Conservation (phyloP, 2,329 filamentous ascomycete species). For the Stachybotrys echinatus region DNA sequence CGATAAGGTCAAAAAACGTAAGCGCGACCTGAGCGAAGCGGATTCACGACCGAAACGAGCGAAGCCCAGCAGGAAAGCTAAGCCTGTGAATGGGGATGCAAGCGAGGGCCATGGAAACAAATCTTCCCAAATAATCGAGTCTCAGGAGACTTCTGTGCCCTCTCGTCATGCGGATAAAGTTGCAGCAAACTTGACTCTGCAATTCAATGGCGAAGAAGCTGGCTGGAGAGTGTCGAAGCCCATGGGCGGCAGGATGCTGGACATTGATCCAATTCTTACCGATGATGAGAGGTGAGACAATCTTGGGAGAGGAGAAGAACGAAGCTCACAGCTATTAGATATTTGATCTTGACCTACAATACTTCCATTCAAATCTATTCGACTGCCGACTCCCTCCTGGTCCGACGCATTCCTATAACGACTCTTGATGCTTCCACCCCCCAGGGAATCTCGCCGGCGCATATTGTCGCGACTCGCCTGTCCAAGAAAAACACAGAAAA, state of each 20-base stretch:
- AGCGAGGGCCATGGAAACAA: neutral
- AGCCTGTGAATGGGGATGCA: slow-evolving; percentile 15
- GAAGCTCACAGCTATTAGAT: slow-evolving; percentile 37
- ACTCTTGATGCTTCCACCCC: slow-evolving; percentile 18
- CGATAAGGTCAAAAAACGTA: slow-evolving; percentile 39
- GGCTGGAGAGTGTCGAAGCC: slow-evolving; percentile 59
- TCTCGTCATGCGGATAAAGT: neutral
- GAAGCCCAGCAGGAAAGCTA: slow-evolving; percentile 23
- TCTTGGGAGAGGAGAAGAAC: neutral
- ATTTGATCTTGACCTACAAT: slow-evolving; percentile 70
- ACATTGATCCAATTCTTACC: slow-evolving; percentile 60
- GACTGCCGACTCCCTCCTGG: slow-evolving; percentile 71
- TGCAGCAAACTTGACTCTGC: slow-evolving; percentile 6
- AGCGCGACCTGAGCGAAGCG: slow-evolving; percentile 37
- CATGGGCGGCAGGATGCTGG: slow-evolving; percentile 60
- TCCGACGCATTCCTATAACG: slow-evolving; percentile 61
- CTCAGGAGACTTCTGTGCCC: neutral
- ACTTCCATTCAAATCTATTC: slow-evolving; percentile 78
- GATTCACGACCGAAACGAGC: slow-evolving; percentile 36
- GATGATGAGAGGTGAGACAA: slow-evolving; percentile 52
- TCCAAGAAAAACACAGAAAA: slow-evolving; percentile 35
- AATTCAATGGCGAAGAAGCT: slow-evolving; percentile 23
- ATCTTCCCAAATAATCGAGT: neutral
- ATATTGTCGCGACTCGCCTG: slow-evolving; percentile 36
- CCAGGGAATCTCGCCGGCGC: slow-evolving; percentile 17